Evolutionary conservation across 1,284 basidiomycete species (phyloP).

Genomic region (Tranzscheliella williamsii): DNA sequence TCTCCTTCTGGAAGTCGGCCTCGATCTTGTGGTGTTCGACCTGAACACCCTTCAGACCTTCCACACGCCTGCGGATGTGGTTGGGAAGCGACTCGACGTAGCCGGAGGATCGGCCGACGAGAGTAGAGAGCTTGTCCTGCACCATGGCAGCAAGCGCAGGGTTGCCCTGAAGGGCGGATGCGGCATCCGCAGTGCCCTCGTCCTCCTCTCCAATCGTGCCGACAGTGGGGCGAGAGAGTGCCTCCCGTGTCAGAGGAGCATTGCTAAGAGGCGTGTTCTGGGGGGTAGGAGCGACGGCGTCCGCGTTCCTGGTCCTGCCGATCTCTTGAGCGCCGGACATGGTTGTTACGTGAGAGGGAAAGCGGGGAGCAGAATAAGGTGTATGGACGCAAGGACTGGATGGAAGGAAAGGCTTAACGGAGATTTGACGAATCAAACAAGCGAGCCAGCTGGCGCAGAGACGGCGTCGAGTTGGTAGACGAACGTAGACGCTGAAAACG

Average conservation of each 20-base stretch:
- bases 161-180: constrained; percentile 49
- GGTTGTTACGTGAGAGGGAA: too few species aligned
- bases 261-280: constrained; percentile 78
- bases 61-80: constrained; percentile 80
- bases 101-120: constrained; percentile 79
- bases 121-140: constrained; percentile 66
- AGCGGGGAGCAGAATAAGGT: too few species aligned
- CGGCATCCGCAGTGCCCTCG: constrained; percentile 44
- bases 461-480: too few species aligned
- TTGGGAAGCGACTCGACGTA: constrained; percentile 84
- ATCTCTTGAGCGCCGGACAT: constrained; percentile 47
- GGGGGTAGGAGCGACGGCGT: constrained; percentile 71
- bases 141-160: constrained; percentile 61
- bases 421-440: too few species aligned
- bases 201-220: constrained; percentile 59
- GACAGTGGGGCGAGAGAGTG: constrained; percentile 68
- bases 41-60: constrained; percentile 92
- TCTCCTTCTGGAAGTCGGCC: constrained; percentile 93
- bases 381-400: too few species aligned
- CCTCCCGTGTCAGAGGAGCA: constrained; percentile 70
- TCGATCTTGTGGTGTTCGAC: constrained; percentile 90
- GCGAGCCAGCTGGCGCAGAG: too few species aligned
- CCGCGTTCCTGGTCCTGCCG: constrained; percentile 44
- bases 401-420: too few species aligned
- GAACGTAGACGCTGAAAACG: too few species aligned